Evolutionary conservation across 2,329 filamentous ascomycete genomes (phyloP), one percentile per base, ranked within the genome.

Genomic region (Hypoxylon sp.): DNA sequence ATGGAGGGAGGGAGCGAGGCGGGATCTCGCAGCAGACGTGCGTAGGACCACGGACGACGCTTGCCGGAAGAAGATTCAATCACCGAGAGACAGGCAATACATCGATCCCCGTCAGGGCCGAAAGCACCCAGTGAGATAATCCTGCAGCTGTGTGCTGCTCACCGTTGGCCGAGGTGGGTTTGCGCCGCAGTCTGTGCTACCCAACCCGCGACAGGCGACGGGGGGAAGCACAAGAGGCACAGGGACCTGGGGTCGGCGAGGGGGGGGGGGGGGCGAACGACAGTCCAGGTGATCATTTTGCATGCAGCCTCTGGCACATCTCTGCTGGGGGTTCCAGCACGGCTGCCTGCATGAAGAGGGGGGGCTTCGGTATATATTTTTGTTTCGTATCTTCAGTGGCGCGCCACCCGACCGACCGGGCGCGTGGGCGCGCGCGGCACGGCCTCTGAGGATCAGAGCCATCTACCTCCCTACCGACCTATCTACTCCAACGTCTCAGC

Each of bases 31-130:
- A 35, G 31, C 31, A 15, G 31, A 9, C 31, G 13, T 33, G n/a
- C 29, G 13, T 33, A 35, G 10, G 31, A 35, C 31, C 8, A n/a
- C 10, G 10, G 27, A n/a, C n/a, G 29, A 33, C 31, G 15, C 18
- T n/a, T 15, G 6, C 31, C 3, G 3, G 4, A 15, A 35, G 45
- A 3, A 48, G 23, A 40, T 54, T 53, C n/a, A n/a, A 63, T 57
- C 60, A 54, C 60, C 56, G 60, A 62, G 60, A 63, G 58, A 58
- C 54, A 63, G 58, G 55, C 54, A 53, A 47, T 18, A 3, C 29
- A 18, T 15, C 3, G 13, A 29, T 29, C 27, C 27, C 27, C 27
- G 13, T 29, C 27, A n/a, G 6, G 24, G 26, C 29, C 49, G 46
- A 33, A 46, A 53, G 31, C 24, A 41, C 50, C n/a, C 37, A 46